Base-by-base conservation (phyloP, 1,284 basidiomycete species). In the Gymnopus androsaceus region DNA sequence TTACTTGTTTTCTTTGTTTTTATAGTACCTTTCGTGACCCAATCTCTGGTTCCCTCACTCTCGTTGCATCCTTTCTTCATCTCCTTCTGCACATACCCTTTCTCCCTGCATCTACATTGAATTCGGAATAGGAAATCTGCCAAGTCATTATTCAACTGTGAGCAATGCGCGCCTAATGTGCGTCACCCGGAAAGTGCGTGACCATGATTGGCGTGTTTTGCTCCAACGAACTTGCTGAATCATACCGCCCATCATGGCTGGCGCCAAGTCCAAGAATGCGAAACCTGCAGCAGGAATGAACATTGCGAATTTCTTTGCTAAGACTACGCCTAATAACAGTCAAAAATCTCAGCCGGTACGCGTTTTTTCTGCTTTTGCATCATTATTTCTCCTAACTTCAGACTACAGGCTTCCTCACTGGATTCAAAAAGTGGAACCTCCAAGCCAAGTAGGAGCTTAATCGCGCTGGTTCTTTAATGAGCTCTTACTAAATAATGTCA, bases 221-320 rank as follows among this genome's bases (percentile, higher is more conserved):
- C n/a, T n/a, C n/a, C n/a, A n/a, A n/a, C n/a, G n/a, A n/a, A n/a
- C n/a, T n/a, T n/a, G n/a, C n/a, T n/a, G n/a, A n/a, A n/a, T n/a
- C n/a, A n/a, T n/a, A n/a, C n/a, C n/a, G n/a, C n/a, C n/a, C n/a
- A n/a, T n/a, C n/a, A 19, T 33, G 6, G 7, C 28, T 50, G 48
- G 25, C 36, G 19, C 44, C 64, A n/a, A n/a, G 4, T 58, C 64
- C 1, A 68, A 67, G 49, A 47, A 62, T 34, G 55, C 63, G 23
- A 73, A 71, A 52, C 54, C 63, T 49, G 42, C 23, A 9, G 63
- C 63, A 14, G 77, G 74, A 15, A 73, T 72, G 60, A 75, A 77
- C 54, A 75, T 81, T 14, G 66, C 76, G 19, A 66, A 74, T 40
- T 81, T 81, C 66, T 80, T 80, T n/a, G n/a, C n/a, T 60, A 71